These are phyloP conservation scores for Hypoxylon fragiforme DNA, from an alignment of 495 filamentous ascomycete genomes.

Conservation along the genomic window DNA sequence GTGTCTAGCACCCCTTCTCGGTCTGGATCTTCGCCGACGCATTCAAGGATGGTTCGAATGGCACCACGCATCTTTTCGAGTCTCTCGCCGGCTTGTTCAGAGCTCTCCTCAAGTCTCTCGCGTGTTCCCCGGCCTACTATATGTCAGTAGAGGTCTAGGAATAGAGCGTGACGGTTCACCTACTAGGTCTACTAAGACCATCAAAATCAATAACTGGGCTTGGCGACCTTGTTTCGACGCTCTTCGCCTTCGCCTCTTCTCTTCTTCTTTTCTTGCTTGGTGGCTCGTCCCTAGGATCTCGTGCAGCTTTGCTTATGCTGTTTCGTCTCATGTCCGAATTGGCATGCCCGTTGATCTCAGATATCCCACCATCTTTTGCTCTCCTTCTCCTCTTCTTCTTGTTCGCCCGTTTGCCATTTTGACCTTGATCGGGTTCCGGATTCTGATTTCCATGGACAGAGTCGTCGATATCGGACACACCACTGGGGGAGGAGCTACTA, in stretches of 20 bases:
- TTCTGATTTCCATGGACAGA: conserved; percentile 31
- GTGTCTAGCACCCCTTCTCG: conserved; percentile 87
- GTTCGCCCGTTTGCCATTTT: conserved; percentile 18
- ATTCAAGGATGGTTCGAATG: conserved; percentile 89
- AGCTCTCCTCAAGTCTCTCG: conserved; percentile 75
- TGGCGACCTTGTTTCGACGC: conserved; percentile 46
- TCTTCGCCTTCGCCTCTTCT: conserved; percentile 43
- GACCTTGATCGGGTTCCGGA: conserved; percentile 7
- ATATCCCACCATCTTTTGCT: conserved; percentile 33
- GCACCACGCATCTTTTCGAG: conserved; percentile 81
- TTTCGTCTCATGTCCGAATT: conserved; percentile 44
- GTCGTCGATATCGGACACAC: conserved; percentile 28
- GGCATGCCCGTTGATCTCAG: conserved; percentile 32
- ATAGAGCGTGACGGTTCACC: conserved; percentile 13
- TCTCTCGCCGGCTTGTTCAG: conserved; percentile 69
- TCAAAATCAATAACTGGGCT: conserved; percentile 75
- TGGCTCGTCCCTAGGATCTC: conserved; percentile 74
- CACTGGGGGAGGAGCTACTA: conserved; percentile 20
- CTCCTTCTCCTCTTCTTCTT: conserved; percentile 36
- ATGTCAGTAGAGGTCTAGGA: conserved; percentile 2
- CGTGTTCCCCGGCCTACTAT: conserved; percentile 72
- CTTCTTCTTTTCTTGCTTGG: conserved; percentile 45
- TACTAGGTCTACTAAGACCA: conserved; percentile 72
- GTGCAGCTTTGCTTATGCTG: conserved; percentile 67
- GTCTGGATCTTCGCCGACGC: conserved; percentile 92